A percentile compares a stretch with the other conserved stretches of the same genome.
Evolutionary conservation across 2,329 filamentous ascomycete genomes (phyloP).

Genomic region (Epichloe sibirici): DNA sequence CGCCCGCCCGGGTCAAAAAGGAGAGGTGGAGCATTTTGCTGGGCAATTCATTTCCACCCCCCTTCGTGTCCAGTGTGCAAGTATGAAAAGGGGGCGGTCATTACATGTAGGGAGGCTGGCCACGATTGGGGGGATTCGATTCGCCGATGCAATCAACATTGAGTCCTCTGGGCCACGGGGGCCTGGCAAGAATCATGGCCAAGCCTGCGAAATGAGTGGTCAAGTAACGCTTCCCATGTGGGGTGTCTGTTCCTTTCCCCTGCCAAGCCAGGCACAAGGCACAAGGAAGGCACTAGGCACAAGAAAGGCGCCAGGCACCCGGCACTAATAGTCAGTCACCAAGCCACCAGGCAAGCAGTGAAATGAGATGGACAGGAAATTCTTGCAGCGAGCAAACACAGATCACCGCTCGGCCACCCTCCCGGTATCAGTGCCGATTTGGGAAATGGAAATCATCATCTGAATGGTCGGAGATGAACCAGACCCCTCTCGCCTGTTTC

Average conservation of each 20-base stretch:
- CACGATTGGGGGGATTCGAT: not conserved
- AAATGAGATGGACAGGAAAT: slow-evolving; percentile 1
- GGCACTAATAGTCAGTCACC: too few species aligned
- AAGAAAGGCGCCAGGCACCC: too few species aligned
- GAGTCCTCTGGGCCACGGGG: too few species aligned
- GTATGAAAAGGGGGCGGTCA: not conserved
- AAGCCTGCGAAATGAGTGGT: not conserved
- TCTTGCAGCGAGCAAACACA: not conserved
- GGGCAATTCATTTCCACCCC: slow-evolving; percentile 11
- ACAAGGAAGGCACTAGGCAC: too few species aligned
- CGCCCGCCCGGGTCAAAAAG: slow-evolving; percentile 3
- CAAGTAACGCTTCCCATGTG: not conserved
- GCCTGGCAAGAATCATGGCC: not conserved
- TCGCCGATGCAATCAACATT: not conserved
- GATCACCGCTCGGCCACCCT: not conserved
- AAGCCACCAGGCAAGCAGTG: not conserved
- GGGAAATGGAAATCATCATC: not conserved
- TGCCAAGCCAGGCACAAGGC: too few species aligned
- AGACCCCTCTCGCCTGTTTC: not conserved
- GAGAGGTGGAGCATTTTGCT: slow-evolving; percentile 9
- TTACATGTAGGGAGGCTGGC: not conserved
- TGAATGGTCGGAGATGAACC: not conserved
- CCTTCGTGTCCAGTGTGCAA: not conserved
- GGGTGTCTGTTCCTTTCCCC: too few species aligned
- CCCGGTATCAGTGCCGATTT: not conserved